These are phyloP conservation scores for Kodamaea sp. DNA, from an alignment of 1,139 yeast genomes.

Conservation along the genomic window DNA sequence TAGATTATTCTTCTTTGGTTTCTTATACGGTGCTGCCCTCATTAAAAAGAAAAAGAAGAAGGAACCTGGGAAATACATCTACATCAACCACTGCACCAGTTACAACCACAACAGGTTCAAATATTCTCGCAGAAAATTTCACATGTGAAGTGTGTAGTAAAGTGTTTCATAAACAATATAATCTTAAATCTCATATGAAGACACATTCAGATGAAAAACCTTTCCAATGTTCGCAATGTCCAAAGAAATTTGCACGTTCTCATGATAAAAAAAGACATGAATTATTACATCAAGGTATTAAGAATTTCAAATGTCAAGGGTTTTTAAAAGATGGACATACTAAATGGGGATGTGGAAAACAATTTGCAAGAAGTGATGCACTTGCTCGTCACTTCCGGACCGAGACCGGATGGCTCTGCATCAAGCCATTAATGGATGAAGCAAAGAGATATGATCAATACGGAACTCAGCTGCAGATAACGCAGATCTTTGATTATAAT, in stretches of 20 bases:
- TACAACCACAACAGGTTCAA: not conserved
- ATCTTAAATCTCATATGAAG: conserved; percentile 52
- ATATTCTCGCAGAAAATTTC: conserved; percentile 17
- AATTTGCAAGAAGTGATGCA: conserved; percentile 57
- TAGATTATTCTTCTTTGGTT: conserved; percentile 38
- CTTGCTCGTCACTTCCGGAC: conserved; percentile 56
- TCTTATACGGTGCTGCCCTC: conserved; percentile 37
- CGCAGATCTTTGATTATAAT: conserved; percentile 1
- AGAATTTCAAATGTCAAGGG: conserved; percentile 56
- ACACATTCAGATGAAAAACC: conserved; percentile 58
- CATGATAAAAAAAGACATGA: conserved; percentile 60
- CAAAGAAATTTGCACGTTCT: conserved; percentile 51
- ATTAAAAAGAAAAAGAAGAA: conserved; percentile 32
- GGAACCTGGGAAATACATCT: not conserved
- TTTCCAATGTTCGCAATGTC: conserved; percentile 45
- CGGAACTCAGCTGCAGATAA: not conserved
- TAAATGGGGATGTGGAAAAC: conserved; percentile 58
- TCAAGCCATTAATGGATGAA: conserved; percentile 53
- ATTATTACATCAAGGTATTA: conserved; percentile 49
- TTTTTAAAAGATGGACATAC: conserved; percentile 47
- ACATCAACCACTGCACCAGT: not conserved
- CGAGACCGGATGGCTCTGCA: conserved; percentile 57
- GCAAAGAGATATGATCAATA: conserved; percentile 21
- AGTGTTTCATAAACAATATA: conserved; percentile 52
- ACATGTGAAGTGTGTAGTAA: conserved; percentile 49